A percentile compares a stretch with the other conserved stretches of the same genome.
phyloP scores from a whole-genome alignment of 164 flowering plant genomes.

The Echeveria elegans region DNA sequence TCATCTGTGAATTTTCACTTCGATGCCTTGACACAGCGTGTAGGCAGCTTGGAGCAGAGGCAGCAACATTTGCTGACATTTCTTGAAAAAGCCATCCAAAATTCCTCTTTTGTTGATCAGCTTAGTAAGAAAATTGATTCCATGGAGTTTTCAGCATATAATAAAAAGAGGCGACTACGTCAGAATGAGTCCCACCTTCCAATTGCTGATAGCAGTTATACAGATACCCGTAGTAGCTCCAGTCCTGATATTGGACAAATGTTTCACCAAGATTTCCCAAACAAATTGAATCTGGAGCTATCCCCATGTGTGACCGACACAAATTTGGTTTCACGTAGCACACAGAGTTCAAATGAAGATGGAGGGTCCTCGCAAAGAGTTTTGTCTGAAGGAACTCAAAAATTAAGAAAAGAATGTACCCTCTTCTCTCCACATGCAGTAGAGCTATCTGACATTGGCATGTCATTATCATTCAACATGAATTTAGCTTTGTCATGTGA shows the following conservation, averaged over 20 bases:
- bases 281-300: constrained; percentile 63
- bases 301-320: constrained; percentile 74
- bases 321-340: constrained; percentile 60
- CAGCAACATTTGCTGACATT: constrained; percentile 46
- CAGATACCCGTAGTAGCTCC: constrained; percentile 43
- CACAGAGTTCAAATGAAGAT: constrained; percentile 76
- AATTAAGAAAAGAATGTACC: constrained; percentile 21
- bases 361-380: constrained; percentile 39
- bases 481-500: constrained; percentile 26
- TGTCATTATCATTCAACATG: constrained; percentile 43
- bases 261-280: constrained; percentile 52
- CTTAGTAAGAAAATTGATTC: constrained; percentile 53
- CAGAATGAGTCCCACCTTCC: constrained; percentile 30
- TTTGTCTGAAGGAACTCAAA: constrained; percentile 33
- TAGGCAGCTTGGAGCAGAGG: constrained; percentile 55
- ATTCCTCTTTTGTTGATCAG: constrained; percentile 57
- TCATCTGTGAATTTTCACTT: constrained; percentile 49
- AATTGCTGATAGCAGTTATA: constrained; percentile 32
- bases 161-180: constrained; percentile 73
- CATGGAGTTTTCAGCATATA: constrained; percentile 55
- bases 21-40: constrained; percentile 36
- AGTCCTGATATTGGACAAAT: constrained; percentile 41
- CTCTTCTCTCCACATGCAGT: constrained; percentile 36
- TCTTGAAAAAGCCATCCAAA: constrained; percentile 48
- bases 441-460: constrained; percentile 70